Evolutionary conservation across 2,329 filamentous ascomycete species (phyloP), one percentile per base, ranked within the genome.

Genomic region (Pseudogymnoascus pannorum): DNA sequence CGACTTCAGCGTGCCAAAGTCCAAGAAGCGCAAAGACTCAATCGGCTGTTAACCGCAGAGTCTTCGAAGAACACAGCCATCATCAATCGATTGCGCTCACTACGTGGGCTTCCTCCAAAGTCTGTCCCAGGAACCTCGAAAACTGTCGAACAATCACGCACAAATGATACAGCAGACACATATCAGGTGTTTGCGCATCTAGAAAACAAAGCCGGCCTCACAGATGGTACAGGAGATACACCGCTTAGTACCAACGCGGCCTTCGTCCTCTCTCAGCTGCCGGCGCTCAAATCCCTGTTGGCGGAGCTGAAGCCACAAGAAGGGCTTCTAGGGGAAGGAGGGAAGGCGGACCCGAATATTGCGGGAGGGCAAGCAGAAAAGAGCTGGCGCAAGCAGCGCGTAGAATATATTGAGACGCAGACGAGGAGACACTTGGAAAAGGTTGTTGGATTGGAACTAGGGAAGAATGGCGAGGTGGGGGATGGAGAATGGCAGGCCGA

Each of bases 191-290:
- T 87, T 65, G 79, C 75, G n/a, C 87, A 88, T 73, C 73, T 88
- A 60, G 77, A 79, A 67, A 74, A 83, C 63, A 79, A 77, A 63
- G 79, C 79, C 57, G 77, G 76, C 57, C 75, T 87, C 16, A 73
- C 75, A 7, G 77, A 78, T 12, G 79, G 81, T 57, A 81, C 80
- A 61, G 75, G 78, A 11, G 74, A 79, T 40, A 77, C 77, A 4
- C 82, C 87, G 9, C 78, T 92, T 26, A 81, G 83, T 9, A 91
- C 89, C 3, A 90, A 89, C 16, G 83, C 88, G 0, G 81, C 85
- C 14, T 96, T 97, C 72, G 86, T 90, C 0, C 80, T 95, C 18
- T 89, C 88, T 2, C 93, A 97, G 72, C 79, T 97, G 18, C 90
- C 91, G 26, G 85, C 91, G 0, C 78, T 99, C 51, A 86, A 89